These are phyloP conservation scores for Sherardia arvensis DNA, from an alignment of 257 asterid genomes.

Conservation along the genomic window DNA sequence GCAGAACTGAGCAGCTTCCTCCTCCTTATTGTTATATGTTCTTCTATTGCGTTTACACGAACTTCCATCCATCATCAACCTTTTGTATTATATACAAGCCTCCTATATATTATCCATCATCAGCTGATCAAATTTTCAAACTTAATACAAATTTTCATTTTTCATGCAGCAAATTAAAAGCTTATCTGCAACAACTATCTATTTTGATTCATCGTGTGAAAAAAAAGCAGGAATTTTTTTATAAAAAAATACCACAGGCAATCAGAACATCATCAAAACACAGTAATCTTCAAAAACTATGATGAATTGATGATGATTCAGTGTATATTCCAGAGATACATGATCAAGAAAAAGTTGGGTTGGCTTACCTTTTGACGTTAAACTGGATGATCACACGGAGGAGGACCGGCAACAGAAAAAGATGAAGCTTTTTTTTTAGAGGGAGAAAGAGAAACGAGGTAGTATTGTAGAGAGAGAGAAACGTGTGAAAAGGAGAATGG, in stretches of 20 bases:
- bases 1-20: constrained; percentile 50
- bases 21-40: constrained; percentile 22
- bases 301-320: neutral
- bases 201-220: neutral
- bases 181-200: neutral
- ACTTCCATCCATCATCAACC: constrained; percentile 36
- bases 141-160: neutral
- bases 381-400: no score
- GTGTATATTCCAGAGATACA: neutral
- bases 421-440: neutral
- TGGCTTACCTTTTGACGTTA: constrained; percentile 1
- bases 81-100: neutral
- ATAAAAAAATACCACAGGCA: neutral
- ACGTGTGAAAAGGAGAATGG: neutral
- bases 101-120: neutral
- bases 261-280: neutral
- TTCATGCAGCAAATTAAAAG: neutral
- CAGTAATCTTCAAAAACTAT: neutral
- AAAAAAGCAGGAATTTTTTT: neutral
- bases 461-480: neutral
- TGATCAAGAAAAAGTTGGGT: neutral
- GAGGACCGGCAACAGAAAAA: neutral
- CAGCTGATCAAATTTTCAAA: neutral
- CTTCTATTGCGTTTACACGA: constrained; percentile 39
- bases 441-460: neutral